A percentile compares a stretch with the other conserved stretches of the same genome.
These are phyloP conservation scores for Penicillium corylophilum DNA, from an alignment of 2,329 filamentous ascomycete genomes.

Conservation along the genomic window DNA sequence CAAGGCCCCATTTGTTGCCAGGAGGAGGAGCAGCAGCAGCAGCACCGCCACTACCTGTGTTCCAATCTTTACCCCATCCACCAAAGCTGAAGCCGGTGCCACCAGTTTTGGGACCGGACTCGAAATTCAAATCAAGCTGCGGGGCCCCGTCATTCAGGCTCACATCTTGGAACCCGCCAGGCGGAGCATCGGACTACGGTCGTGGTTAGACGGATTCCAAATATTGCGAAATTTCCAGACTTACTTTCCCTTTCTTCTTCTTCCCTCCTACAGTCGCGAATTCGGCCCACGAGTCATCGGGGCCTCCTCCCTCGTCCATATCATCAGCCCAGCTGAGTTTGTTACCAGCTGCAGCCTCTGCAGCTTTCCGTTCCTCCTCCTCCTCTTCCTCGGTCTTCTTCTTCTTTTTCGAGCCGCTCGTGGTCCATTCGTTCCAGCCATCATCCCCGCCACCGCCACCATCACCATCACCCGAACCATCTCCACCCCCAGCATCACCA, in stretches of 20 bases:
- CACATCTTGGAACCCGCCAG: conserved; percentile 66
- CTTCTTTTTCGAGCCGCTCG: conserved; percentile 32
- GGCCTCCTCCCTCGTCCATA: conserved; percentile 37
- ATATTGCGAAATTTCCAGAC: not conserved
- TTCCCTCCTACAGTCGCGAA: conserved; percentile 51
- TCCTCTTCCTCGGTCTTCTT: conserved; percentile 34
- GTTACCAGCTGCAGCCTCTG: conserved; percentile 31
- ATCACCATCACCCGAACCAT: conserved; percentile 22
- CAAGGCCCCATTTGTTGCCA: conserved; percentile 44
- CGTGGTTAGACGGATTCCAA: not conserved
- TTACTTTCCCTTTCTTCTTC: conserved; percentile 59
- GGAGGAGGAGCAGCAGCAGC: conserved; percentile 2
- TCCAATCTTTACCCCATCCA: conserved; percentile 62
- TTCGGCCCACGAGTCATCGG: conserved; percentile 54
- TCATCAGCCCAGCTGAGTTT: conserved; percentile 49
- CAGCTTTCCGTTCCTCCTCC: conserved; percentile 34
- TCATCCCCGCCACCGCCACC: conserved; percentile 39
- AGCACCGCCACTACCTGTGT: conserved; percentile 24
- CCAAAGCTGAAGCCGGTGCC: conserved; percentile 49
- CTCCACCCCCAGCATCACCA: conserved; percentile 32
- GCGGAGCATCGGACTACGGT: conserved; percentile 35
- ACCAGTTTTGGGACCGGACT: conserved; percentile 44
- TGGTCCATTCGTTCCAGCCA: conserved; percentile 43
- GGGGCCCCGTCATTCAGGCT: conserved; percentile 63
- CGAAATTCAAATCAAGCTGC: conserved; percentile 58